These are phyloP conservation scores for Chaetomium globosum DNA, from an alignment of 2,329 filamentous ascomycete species.

Conservation along the genomic window DNA sequence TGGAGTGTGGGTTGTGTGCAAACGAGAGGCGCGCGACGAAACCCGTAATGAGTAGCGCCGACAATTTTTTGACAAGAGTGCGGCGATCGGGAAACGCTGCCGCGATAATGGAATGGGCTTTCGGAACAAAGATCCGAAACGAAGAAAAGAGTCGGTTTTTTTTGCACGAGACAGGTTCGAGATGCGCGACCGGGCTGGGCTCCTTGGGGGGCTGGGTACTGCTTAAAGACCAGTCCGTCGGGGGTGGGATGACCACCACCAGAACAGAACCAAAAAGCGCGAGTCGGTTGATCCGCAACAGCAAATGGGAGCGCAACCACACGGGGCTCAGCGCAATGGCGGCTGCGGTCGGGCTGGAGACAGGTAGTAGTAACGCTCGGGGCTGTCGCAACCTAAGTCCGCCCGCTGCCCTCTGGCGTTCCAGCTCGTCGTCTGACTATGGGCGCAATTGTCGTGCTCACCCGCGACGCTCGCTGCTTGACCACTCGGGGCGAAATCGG, in stretches of 20 bases:
- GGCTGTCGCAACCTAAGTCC: not conserved
- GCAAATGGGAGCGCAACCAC: not conserved
- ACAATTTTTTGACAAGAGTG: not conserved
- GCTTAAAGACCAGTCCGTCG: not conserved
- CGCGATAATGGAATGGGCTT: not conserved
- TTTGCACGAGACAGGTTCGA: not conserved
- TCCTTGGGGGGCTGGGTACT: not conserved
- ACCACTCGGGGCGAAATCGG: slow-evolving; percentile 37
- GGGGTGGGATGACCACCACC: slow-evolving; percentile 7
- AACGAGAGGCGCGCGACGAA: not conserved
- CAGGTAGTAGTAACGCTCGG: not conserved
- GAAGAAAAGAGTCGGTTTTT: not conserved
- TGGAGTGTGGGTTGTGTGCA: not conserved
- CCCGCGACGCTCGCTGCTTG: slow-evolving; percentile 33
- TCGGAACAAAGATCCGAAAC: not conserved
- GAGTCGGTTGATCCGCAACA: not conserved
- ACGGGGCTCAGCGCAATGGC: slow-evolving; percentile 5
- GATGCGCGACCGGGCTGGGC: slow-evolving; percentile 12
- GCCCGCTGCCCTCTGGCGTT: not conserved
- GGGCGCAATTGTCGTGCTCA: slow-evolving; percentile 33
- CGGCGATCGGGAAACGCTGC: slow-evolving; percentile 10
- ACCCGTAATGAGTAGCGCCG: not conserved
- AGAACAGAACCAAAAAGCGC: slow-evolving; percentile 4
- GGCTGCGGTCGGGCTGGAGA: not conserved
- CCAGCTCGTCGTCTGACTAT: slow-evolving; percentile 21